These are phyloP conservation scores for Lasiodiplodia theobromae DNA, from an alignment of 2,329 filamentous ascomycete genomes.

Conservation along the genomic window DNA sequence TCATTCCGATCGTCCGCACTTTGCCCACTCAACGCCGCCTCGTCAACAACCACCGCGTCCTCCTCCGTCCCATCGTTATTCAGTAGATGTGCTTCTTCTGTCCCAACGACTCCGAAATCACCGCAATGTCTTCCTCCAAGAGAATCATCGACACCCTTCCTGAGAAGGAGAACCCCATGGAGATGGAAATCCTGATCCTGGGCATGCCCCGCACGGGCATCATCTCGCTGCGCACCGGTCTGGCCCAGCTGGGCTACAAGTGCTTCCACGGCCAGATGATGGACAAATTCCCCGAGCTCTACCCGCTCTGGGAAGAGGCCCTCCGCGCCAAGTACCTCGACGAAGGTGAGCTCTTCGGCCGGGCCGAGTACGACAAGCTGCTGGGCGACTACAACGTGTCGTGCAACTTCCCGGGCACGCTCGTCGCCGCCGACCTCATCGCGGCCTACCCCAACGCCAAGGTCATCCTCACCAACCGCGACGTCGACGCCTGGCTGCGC, in stretches of 20 bases:
- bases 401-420: neutral
- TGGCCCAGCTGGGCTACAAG: neutral
- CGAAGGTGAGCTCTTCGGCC: neutral
- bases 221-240: neutral
- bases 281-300: neutral
- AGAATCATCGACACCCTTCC: too few species aligned
- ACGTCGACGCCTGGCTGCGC: constrained; percentile 23
- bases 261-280: neutral
- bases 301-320: neutral
- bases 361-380: neutral
- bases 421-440: neutral
- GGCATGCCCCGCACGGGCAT: neutral
- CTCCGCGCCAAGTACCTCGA: neutral
- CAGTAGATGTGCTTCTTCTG: constrained; percentile 1
- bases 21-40: neutral
- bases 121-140: too few species aligned
- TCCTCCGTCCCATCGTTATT: neutral
- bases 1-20: neutral
- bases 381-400: neutral
- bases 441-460: constrained; percentile 34
- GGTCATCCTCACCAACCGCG: constrained; percentile 32
- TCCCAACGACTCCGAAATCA: neutral
- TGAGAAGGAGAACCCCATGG: neutral
- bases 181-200: neutral
- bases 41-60: neutral